phyloP scores from a whole-genome alignment of 495 filamentous ascomycete species.

The Margaritispora aquatica region DNA sequence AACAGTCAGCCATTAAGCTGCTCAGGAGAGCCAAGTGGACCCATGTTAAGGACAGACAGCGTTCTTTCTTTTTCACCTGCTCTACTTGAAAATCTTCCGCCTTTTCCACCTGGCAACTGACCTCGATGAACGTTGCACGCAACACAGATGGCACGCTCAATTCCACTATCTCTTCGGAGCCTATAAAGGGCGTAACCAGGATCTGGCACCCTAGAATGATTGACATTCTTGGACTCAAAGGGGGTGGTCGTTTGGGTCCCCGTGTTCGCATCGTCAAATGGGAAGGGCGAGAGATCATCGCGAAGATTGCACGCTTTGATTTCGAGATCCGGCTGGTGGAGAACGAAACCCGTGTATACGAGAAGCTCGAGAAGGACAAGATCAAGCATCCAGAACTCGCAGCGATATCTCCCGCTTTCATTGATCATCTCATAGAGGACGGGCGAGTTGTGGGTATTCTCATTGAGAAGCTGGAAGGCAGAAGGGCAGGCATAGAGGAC shows the following conservation, averaged over 20 bases:
- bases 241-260: neutral
- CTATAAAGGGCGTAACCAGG: slow-evolving; percentile 7
- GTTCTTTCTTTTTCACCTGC: slow-evolving; percentile 27
- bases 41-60: no score
- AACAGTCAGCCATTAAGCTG: no score
- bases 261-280: slow-evolving; percentile 22
- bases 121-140: slow-evolving; percentile 14
- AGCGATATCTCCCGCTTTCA: slow-evolving; percentile 26
- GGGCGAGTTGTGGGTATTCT: slow-evolving; percentile 38
- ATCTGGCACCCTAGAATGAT: slow-evolving; percentile 16
- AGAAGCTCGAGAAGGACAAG: slow-evolving; percentile 28
- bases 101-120: slow-evolving; percentile 20
- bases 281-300: slow-evolving; percentile 20
- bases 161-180: slow-evolving; percentile 11
- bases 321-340: slow-evolving; percentile 33
- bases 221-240: slow-evolving; percentile 12
- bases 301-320: slow-evolving; percentile 35
- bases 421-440: slow-evolving; percentile 34
- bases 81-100: slow-evolving; percentile 18
- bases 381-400: slow-evolving; percentile 22
- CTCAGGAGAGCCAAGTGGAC: no score
- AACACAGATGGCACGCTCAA: slow-evolving; percentile 10
- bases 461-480: slow-evolving; percentile 29
- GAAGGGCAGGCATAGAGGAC: slow-evolving; percentile 24
- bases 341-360: slow-evolving; percentile 34